Percentiles rank a stretch among this genome's conserved stretches.
Evolutionary conservation across 2,329 filamentous ascomycete genomes (phyloP).

Genomic region (Colletotrichum orchidophilum): DNA sequence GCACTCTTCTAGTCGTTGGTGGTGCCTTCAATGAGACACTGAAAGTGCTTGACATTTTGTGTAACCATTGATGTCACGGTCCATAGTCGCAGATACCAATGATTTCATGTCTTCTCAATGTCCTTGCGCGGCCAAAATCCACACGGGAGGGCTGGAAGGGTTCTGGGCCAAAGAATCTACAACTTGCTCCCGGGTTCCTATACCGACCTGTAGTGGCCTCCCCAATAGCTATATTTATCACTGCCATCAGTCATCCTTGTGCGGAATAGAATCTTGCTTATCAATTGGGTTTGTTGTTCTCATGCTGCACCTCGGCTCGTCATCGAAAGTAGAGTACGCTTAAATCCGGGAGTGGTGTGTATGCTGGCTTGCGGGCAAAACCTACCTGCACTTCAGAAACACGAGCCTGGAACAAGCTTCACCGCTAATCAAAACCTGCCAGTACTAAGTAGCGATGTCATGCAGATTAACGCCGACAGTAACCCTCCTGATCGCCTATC

Average conservation of each 20-base stretch:
- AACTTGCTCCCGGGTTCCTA: neutral
- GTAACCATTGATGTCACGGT: neutral
- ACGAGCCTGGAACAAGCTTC: neutral
- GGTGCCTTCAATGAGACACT: neutral
- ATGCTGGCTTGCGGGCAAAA: neutral
- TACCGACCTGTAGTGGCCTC: too few relatives aligned
- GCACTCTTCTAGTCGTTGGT: too few relatives aligned
- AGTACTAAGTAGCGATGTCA: neutral
- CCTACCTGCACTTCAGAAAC: neutral
- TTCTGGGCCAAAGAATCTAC: too few relatives aligned
- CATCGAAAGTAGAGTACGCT: neutral
- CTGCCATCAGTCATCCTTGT: too few relatives aligned
- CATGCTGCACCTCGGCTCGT: neutral
- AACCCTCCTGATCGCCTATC: conserved; percentile 2
- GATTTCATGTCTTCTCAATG: too few relatives aligned
- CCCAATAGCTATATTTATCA: too few relatives aligned
- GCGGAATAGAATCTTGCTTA: neutral
- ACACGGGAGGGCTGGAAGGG: too few relatives aligned
- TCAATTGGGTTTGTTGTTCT: neutral
- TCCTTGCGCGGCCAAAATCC: neutral
- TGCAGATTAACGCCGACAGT: conserved; percentile 11
- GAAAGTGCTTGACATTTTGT: neutral
- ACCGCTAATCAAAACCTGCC: neutral
- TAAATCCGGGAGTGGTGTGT: neutral
- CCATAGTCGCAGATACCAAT: neutral